phyloP scores from a whole-genome alignment of 352 stramenopile genomes.

The Elongisporangium anandrum region DNA sequence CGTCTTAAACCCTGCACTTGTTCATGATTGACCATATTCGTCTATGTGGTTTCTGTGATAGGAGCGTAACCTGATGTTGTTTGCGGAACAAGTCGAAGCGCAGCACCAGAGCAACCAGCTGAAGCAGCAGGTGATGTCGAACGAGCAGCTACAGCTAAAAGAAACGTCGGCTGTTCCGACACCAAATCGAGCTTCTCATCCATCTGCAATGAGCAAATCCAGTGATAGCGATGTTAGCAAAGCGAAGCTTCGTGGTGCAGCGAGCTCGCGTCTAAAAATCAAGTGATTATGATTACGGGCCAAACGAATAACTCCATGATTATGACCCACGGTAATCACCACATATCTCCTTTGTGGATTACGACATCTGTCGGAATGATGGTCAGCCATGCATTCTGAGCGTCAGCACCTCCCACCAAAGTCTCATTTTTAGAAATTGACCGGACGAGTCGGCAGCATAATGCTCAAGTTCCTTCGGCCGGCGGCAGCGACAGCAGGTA shows the following conservation, averaged over 20 bases:
- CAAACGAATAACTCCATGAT: too few species aligned
- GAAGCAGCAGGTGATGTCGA: not conserved
- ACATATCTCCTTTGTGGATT: too few species aligned
- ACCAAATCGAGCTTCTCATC: too few species aligned
- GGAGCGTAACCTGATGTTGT: not conserved
- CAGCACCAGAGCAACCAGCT: not conserved
- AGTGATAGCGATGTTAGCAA: too few species aligned
- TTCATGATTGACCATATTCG: too few species aligned
- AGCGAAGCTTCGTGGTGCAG: not conserved
- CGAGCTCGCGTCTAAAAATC: not conserved
- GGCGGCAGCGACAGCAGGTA: conserved; percentile 28
- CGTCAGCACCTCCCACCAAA: not conserved
- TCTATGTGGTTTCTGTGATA: too few species aligned
- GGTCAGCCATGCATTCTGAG: not conserved
- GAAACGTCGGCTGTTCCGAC: too few species aligned
- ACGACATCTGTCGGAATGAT: not conserved
- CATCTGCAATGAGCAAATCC: too few species aligned
- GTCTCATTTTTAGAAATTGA: not conserved
- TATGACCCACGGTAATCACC: too few species aligned
- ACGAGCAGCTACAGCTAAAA: not conserved
- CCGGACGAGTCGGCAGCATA: not conserved
- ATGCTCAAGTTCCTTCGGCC: conserved; percentile 32
- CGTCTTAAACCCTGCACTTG: too few species aligned
- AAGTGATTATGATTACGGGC: not conserved
- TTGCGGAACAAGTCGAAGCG: not conserved